phyloP scores from a whole-genome alignment of 768 basidiomycete species.

The Cytidiella melzeri region DNA sequence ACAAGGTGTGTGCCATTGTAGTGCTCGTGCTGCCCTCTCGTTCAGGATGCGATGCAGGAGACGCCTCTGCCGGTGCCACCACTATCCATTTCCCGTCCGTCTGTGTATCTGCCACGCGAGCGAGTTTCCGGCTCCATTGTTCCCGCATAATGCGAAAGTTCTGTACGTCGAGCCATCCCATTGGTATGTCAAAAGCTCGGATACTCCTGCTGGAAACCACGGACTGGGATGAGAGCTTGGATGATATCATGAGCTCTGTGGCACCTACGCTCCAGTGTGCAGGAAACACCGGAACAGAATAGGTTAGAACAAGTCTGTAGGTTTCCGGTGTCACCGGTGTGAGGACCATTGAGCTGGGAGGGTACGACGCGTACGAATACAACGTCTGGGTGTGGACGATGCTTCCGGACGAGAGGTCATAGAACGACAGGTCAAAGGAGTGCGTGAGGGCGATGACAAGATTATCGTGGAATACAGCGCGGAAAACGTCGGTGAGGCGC shows the following conservation, averaged over 20 bases:
- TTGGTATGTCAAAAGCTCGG: constrained; percentile 65
- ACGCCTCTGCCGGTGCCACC: constrained; percentile 48
- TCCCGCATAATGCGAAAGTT: constrained; percentile 59
- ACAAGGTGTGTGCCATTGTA: constrained; percentile 13
- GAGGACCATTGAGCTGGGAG: constrained; percentile 75
- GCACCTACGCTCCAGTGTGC: constrained; percentile 74
- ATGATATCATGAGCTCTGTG: constrained; percentile 67
- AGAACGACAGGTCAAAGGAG: constrained; percentile 64
- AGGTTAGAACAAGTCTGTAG: constrained; percentile 72
- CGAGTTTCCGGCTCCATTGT: constrained; percentile 75
- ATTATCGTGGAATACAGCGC: constrained; percentile 74
- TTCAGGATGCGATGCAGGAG: constrained; percentile 12
- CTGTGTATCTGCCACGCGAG: constrained; percentile 62
- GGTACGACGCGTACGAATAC: constrained; percentile 71
- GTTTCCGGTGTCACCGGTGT: constrained; percentile 50
- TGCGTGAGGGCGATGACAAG: constrained; percentile 67
- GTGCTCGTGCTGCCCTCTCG: constrained; percentile 17
- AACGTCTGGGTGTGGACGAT: constrained; percentile 60
- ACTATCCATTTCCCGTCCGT: constrained; percentile 87
- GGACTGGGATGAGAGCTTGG: constrained; percentile 31
- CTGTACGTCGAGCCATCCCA: constrained; percentile 63
- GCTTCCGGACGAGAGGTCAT: constrained; percentile 51
- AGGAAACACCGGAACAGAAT: constrained; percentile 74
- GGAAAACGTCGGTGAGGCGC: constrained; percentile 44
- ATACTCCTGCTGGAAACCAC: constrained; percentile 56